These are phyloP conservation scores for Angomonas deanei DNA, from an alignment of 208 protist genomes.

Conservation along the genomic window DNA sequence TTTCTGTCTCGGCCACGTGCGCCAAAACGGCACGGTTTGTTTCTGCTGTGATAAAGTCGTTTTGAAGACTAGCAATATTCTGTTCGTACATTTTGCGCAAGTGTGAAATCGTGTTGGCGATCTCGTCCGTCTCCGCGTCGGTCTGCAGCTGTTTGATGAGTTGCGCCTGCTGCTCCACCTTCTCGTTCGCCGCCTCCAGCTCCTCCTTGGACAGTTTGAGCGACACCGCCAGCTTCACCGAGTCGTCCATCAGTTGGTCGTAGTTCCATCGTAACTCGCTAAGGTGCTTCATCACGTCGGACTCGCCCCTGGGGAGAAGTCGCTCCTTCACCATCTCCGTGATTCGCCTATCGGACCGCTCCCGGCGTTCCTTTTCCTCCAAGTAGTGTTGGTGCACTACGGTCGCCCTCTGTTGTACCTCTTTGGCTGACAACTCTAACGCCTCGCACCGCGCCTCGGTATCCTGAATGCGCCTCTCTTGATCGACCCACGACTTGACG, in stretches of 20 bases:
- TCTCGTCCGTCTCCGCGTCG: slow-evolving; percentile 51
- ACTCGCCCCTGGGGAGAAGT: slow-evolving; percentile 28
- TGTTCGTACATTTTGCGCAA: slow-evolving; percentile 54
- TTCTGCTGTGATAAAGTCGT: slow-evolving; percentile 23
- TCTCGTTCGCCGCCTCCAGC: slow-evolving; percentile 18
- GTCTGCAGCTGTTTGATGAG: slow-evolving; percentile 38
- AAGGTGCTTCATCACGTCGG: slow-evolving; percentile 32
- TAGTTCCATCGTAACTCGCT: slow-evolving; percentile 53
- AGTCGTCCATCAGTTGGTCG: slow-evolving; percentile 65
- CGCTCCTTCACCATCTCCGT: slow-evolving; percentile 74
- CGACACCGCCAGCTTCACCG: slow-evolving; percentile 56
- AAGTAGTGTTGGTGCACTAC: slow-evolving; percentile 63
- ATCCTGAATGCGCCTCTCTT: slow-evolving; percentile 41
- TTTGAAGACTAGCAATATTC: slow-evolving; percentile 25
- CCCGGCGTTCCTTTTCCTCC: slow-evolving; percentile 67
- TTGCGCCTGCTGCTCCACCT: slow-evolving; percentile 12
- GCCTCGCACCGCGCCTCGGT: slow-evolving; percentile 32
- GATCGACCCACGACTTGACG: slow-evolving; percentile 56
- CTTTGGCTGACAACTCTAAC: slow-evolving; percentile 24
- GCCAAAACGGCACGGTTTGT: slow-evolving; percentile 12
- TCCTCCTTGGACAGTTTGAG: slow-evolving; percentile 49
- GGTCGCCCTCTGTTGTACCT: slow-evolving; percentile 53
- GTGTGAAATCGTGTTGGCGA: slow-evolving; percentile 42
- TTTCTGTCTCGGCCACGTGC: neutral
- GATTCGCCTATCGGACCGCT: slow-evolving; percentile 67